Evolutionary conservation across 2,329 filamentous ascomycete genomes (phyloP).

Genomic region (Pezicula carpinea): DNA sequence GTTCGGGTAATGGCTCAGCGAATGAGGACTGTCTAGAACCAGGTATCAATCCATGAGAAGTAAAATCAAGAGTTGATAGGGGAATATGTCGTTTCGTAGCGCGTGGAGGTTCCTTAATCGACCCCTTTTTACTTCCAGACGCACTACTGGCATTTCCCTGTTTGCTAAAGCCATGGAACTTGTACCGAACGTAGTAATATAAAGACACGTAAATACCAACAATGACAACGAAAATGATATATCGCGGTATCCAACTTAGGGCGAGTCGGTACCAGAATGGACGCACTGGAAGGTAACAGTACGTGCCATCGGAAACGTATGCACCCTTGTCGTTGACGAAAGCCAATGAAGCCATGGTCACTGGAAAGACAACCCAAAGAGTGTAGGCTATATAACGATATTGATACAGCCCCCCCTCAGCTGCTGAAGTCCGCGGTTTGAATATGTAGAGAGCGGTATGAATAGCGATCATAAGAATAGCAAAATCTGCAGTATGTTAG

Average conservation of each 20-base stretch:
- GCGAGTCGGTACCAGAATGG: constrained; percentile 66
- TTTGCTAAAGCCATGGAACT: constrained; percentile 25
- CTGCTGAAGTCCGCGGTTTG: constrained; percentile 41
- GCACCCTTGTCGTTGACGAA: constrained; percentile 51
- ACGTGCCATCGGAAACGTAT: constrained; percentile 60
- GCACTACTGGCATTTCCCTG: constrained; percentile 6
- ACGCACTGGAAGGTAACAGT: constrained; percentile 64
- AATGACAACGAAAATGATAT: constrained; percentile 61
- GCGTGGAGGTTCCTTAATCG: constrained; percentile 4
- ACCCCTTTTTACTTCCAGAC: constrained; percentile 4
- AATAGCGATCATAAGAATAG: constrained; percentile 67
- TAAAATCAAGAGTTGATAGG: constrained; percentile 20
- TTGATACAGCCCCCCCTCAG: constrained; percentile 63
- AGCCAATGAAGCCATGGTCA: constrained; percentile 55
- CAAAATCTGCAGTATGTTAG: constrained; percentile 46
- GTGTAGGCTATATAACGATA: constrained; percentile 57
- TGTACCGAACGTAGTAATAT: constrained; percentile 59
- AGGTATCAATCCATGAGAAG: constrained; percentile 24
- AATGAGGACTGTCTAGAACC: constrained; percentile 11
- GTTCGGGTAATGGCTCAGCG: constrained; percentile 3
- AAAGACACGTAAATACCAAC: constrained; percentile 61
- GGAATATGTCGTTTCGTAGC: constrained; percentile 9
- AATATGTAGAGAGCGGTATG: constrained; percentile 72
- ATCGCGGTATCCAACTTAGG: constrained; percentile 70
- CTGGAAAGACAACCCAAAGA: constrained; percentile 52